Conservation (phyloP, 495 filamentous ascomycete genomes). For the Clavariopsis aquatica region DNA sequence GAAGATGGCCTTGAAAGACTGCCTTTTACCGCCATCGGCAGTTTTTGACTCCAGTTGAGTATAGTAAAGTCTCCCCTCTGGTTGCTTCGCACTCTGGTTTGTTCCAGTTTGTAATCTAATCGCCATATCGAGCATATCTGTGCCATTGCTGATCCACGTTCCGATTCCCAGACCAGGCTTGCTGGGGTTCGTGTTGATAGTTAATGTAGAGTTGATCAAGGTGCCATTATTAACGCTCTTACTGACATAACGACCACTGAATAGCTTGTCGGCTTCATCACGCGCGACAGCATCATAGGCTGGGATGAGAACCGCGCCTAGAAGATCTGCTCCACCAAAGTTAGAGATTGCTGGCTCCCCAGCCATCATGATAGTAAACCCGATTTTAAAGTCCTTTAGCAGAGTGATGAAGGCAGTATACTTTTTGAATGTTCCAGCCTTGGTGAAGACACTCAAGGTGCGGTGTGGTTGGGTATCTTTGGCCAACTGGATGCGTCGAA, state of each 20-base stretch:
- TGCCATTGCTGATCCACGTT: slow-evolving; percentile 55
- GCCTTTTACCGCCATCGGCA: slow-evolving; percentile 41
- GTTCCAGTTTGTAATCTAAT: slow-evolving; percentile 12
- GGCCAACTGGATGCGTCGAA: slow-evolving; percentile 14
- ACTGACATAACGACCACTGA: slow-evolving; percentile 12
- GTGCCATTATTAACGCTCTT: slow-evolving; percentile 24
- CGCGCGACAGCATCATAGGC: slow-evolving; percentile 14
- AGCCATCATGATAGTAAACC: slow-evolving; percentile 23
- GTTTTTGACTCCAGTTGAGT: slow-evolving; percentile 44
- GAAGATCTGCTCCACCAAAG: slow-evolving; percentile 15
- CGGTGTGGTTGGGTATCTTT: slow-evolving; percentile 9
- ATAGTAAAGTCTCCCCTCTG: slow-evolving; percentile 45
- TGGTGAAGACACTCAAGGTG: slow-evolving; percentile 12
- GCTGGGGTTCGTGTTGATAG: slow-evolving; percentile 43
- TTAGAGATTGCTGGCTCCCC: slow-evolving; percentile 9
- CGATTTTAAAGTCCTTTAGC: slow-evolving; percentile 20
- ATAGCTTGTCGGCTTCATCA: slow-evolving; percentile 16
- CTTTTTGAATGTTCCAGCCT: slow-evolving; percentile 13
- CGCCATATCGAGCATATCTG: slow-evolving; percentile 44
- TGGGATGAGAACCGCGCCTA: slow-evolving; percentile 10
- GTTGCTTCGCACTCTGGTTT: slow-evolving; percentile 29
- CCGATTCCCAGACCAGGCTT: slow-evolving; percentile 50
- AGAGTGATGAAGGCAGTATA: slow-evolving; percentile 16
- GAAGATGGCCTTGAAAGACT: slow-evolving; percentile 50
- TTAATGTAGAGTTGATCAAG: slow-evolving; percentile 1